Percentiles rank a stretch among this genome's conserved stretches.
Evolutionary conservation across 805 yeast species (phyloP).

Genomic region (Barnettozyma sp.): DNA sequence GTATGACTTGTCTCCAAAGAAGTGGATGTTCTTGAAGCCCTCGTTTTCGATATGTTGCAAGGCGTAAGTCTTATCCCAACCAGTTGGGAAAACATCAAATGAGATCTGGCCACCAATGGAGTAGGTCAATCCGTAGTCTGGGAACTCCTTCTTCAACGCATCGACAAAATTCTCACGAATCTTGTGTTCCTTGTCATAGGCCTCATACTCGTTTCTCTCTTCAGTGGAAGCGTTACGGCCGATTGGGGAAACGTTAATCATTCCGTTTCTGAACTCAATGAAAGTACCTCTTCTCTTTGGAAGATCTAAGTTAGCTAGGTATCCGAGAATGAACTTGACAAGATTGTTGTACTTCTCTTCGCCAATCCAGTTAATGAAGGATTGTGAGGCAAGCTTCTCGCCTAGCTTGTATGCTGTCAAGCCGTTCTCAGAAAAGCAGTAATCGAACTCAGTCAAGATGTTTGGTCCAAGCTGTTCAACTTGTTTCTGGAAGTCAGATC

Average conservation of each 20-base stretch:
- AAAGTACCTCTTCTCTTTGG: conserved; percentile 99
- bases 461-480: conserved; percentile 88
- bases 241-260: conserved; percentile 96
- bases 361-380: conserved; percentile 94
- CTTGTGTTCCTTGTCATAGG: conserved; percentile 70
- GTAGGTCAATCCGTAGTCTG: conserved; percentile 82
- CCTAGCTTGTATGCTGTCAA: conserved; percentile 95
- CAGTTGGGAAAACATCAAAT: conserved; percentile 99
- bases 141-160: conserved; percentile 77
- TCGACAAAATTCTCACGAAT: conserved; percentile 79
- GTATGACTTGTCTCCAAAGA: conserved; percentile 97
- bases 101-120: conserved; percentile 99
- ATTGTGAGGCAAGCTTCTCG: conserved; percentile 81
- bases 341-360: conserved; percentile 88
- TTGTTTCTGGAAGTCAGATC: conserved; percentile 91
- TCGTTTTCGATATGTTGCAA: conserved; percentile 85
- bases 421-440: conserved; percentile 96
- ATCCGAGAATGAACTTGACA: conserved; percentile 76
- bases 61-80: conserved; percentile 99
- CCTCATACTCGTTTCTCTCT: conserved; percentile 91
- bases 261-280: conserved; percentile 98
- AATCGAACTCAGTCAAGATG: conserved; percentile 79
- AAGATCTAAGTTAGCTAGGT: conserved; percentile 77
- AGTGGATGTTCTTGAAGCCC: conserved; percentile 83
- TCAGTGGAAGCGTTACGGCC: conserved; percentile 96